Base-by-base conservation (phyloP, 176 grass and related monocot species). In the Calamus simplicifolius region DNA sequence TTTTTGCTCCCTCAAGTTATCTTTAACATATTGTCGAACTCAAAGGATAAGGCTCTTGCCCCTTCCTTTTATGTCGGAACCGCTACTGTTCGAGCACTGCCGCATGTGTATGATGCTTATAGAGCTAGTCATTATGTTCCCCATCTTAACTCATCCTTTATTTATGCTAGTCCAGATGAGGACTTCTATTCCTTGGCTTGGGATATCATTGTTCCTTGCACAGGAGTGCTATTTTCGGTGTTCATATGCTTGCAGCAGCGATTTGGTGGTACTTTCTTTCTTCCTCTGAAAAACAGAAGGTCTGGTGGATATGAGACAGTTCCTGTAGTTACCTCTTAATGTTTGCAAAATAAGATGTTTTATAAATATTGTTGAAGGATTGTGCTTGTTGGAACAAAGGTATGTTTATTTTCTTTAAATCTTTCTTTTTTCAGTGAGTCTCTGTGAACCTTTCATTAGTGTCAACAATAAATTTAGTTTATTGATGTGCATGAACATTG, bases 1-100 rank as follows among this genome's bases (percentile, higher is more conserved):
- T 95, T 95, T 75, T 56, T 95, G 66, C 80, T 95, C 21, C 90
- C 90, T 59, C 90, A 95, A 68, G 72, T 90, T 25, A 68, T 89
- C 51, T 72, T 86, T 43, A 87, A 89, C 21, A 50, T 57, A 18
- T 95, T 83, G 54, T 84, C 71, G 4, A 56, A 68, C 30, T 86
- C 90, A 38, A 95, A 84, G 69, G 67, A 81, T 57, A 76, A 49
- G 62, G 82, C 80, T 10, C 78, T 95, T 27, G 70, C 74, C 54
- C 59, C 56, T 16, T 67, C 65, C 31, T 95, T 95, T 50, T 95
- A 86, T 77, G 35, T 89, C 2, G 90, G 90, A 57, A 74, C 63
- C 57, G 89, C 85, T 38, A 14, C 73, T 8, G 79, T 89, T 51
- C 86, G 82, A 1, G 73, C 27, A 0, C 48, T 86, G 27, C 90